Percentiles rank a stretch among this genome's conserved stretches.
Conservation (phyloP, 805 yeast genomes). For the Candida berthetii region DNA sequence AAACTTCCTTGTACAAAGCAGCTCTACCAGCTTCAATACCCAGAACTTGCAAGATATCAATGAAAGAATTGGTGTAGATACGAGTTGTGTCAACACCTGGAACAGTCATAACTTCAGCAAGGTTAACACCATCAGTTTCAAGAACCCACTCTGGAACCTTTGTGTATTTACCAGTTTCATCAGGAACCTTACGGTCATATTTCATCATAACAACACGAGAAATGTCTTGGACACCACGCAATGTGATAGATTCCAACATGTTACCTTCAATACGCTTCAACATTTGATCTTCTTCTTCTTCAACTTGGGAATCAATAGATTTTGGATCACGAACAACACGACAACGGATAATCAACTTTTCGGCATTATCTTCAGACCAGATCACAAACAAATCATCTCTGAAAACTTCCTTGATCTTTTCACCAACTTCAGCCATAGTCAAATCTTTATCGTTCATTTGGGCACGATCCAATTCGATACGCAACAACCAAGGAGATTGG, state of each 20-base stretch:
- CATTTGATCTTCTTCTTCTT: constrained; percentile 95
- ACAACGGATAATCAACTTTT: constrained; percentile 93
- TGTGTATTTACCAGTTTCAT: constrained; percentile 77
- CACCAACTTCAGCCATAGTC: constrained; percentile 98
- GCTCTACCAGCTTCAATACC: constrained; percentile 99
- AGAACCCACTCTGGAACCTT: constrained; percentile 96
- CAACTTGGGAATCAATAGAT: constrained; percentile 86
- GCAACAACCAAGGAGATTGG: constrained; percentile 97
- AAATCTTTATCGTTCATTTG: constrained; percentile 97
- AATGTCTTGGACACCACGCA: constrained; percentile 94
- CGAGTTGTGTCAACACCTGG: constrained; percentile 91
- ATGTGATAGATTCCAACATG: constrained; percentile 90
- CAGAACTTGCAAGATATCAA: constrained; percentile 87
- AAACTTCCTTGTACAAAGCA: constrained; percentile 88
- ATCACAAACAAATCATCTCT: constrained; percentile 94
- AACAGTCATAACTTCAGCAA: constrained; percentile 90
- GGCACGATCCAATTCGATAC: constrained; percentile 96
- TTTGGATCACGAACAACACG: constrained; percentile 97
- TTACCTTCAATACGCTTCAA: constrained; percentile 92
- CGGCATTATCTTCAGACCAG: constrained; percentile 99
- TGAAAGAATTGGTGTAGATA: constrained; percentile 94
- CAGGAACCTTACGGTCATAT: constrained; percentile 66
- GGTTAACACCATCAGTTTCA: constrained; percentile 97
- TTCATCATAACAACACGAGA: constrained; percentile 79
- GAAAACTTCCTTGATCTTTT: constrained; percentile 85